Conservation (phyloP, 768 basidiomycete genomes). For the Rickenella mellea region DNA sequence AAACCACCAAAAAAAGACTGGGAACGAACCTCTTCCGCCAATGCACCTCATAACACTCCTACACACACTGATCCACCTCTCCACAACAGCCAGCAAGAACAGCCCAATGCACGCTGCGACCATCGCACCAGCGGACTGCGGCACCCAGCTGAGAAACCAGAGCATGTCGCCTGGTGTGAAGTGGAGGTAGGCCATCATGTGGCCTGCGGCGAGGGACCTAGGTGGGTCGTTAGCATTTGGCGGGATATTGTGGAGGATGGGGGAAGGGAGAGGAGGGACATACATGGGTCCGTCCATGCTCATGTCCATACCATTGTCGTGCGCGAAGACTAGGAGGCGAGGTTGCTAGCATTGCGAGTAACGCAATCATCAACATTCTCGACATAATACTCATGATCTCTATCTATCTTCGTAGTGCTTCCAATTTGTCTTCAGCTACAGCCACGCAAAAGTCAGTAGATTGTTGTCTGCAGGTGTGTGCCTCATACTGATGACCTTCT, state of each 20-base stretch:
- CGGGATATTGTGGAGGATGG: not conserved
- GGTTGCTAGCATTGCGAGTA: no score
- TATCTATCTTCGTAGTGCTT: no score
- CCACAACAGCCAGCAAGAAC: slow-evolving; percentile 63
- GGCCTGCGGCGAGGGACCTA: slow-evolving; percentile 11
- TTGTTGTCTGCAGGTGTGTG: no score
- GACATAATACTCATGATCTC: no score
- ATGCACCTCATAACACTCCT: slow-evolving; percentile 40
- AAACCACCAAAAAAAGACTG: slow-evolving; percentile 1
- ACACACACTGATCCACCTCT: slow-evolving; percentile 63
- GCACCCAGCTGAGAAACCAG: slow-evolving; percentile 59
- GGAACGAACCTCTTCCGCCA: slow-evolving; percentile 45
- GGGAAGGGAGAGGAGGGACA: slow-evolving; percentile 21
- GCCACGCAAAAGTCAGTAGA: no score
- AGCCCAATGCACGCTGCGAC: slow-evolving; percentile 70
- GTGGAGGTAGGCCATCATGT: slow-evolving; percentile 55
- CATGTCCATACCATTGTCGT: slow-evolving; percentile 49
- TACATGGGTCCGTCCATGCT: slow-evolving; percentile 42
- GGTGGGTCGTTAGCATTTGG: no score
- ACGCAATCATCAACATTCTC: no score
- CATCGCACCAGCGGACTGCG: slow-evolving; percentile 50
- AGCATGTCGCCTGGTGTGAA: slow-evolving; percentile 51
- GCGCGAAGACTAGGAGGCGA: no score
- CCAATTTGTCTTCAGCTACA: no score
- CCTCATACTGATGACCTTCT: no score